phyloP scores from a whole-genome alignment of 352 stramenopile species.

The Phytophthora rubi region DNA sequence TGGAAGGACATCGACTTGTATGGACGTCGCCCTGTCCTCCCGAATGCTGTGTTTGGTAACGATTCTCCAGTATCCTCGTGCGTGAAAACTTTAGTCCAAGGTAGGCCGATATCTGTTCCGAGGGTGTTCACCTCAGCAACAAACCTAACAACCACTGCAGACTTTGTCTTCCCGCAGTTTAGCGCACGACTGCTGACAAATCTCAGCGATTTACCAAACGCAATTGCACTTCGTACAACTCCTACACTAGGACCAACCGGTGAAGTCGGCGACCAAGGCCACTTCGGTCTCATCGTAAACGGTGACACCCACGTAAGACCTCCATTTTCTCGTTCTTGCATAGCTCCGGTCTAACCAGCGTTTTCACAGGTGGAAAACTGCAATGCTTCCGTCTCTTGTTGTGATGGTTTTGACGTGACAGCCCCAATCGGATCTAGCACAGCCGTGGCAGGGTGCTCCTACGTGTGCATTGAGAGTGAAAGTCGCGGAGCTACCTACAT shows the following conservation, averaged over 20 bases:
- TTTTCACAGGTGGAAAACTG: conserved; percentile 85
- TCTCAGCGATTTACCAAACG: conserved; percentile 50
- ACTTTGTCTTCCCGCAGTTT: conserved; percentile 86
- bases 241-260: conserved; percentile 82
- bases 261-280: conserved; percentile 88
- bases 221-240: conserved; percentile 35
- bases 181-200: conserved; percentile 76
- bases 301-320: conserved; percentile 75
- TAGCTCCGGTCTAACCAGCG: conserved; percentile 1
- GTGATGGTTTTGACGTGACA: conserved; percentile 59
- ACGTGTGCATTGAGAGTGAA: conserved; percentile 56
- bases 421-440: conserved; percentile 14
- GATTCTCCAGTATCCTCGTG: conserved; percentile 53
- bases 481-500: conserved; percentile 41
- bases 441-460: conserved; percentile 37
- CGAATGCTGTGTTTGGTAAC: conserved; percentile 59
- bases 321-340: not conserved
- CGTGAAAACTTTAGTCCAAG: conserved; percentile 54
- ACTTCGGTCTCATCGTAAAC: conserved; percentile 91
- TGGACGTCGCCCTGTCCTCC: conserved; percentile 58
- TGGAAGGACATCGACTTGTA: conserved; percentile 90
- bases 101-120: conserved; percentile 25
- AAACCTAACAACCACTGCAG: conserved; percentile 34
- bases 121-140: not conserved
- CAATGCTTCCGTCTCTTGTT: conserved; percentile 89